Base-by-base conservation (phyloP, 805 yeast genomes). In the Ogataea trehalophila region DNA sequence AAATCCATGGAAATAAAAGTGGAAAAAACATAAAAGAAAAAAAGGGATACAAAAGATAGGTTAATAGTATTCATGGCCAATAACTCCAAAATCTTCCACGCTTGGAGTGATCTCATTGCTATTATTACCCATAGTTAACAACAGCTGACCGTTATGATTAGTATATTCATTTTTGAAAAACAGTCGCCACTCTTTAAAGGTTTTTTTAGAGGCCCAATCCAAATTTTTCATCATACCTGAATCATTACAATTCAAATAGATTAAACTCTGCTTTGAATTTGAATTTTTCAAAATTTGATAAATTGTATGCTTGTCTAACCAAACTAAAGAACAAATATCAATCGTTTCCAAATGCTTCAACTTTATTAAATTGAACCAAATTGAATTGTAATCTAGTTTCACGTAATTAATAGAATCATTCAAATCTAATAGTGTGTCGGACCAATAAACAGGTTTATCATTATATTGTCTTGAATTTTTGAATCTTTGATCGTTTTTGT, bases 181-280 rank as follows among this genome's bases (percentile, higher is more conserved):
- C n/a, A 45, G 42, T 35, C 53, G 49, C 68, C 68, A 63, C 16
- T 62, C 63, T 17, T 40, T 43, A 1, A 47, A 39, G 5, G 46
- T 45, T 15, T 57, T 47, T n/a, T 63, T 39, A 15, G 46, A 42
- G 8, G 65, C 80, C 83, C 83, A 78, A 17, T 61, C 69, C n/a
- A 73, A 62, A 33, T 66, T 63, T 48, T 71, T 69, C 34, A 65
- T 62, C 80, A 77, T 75, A 0, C 83, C 83, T 1, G 79, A 71
- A 47, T 74, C 69, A 2, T 69, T 57, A 39, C 78, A 66, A 53
- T 78, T 74, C 11, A 78, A 48, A 20, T 44, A 50, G n/a, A 46
- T 31, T 16, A 66, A 49, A 11, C 43, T 31, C 3, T 48, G 47
- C 20, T 43, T 49, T 5, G 55, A 39, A 15, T 57, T 42, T 2